Evolutionary conservation across 257 asterid species (phyloP).

Genomic region (Solanum ossicruentum): DNA sequence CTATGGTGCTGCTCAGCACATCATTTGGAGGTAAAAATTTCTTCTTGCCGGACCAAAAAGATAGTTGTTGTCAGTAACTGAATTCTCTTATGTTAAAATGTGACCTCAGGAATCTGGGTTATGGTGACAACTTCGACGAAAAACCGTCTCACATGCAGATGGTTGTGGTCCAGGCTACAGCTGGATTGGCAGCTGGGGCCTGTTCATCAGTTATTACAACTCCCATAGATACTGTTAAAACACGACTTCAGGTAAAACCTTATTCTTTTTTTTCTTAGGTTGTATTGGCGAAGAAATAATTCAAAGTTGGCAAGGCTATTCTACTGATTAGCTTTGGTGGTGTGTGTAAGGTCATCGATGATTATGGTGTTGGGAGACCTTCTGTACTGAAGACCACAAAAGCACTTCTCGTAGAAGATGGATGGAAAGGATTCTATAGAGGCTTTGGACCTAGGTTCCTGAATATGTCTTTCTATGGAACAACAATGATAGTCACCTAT

Average conservation of each 20-base stretch:
- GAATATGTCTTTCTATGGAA: constrained; percentile 85
- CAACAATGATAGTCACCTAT: constrained; percentile 87
- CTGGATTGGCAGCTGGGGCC: constrained; percentile 85
- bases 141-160: constrained; percentile 66
- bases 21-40: constrained; percentile 61
- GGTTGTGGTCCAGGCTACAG: constrained; percentile 75
- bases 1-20: constrained; percentile 77
- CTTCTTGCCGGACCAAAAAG: neutral
- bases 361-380: constrained; percentile 80
- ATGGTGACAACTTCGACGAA: constrained; percentile 35
- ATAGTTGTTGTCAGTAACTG: neutral
- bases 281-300: neutral
- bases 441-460: constrained; percentile 91
- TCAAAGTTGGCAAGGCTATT: neutral
- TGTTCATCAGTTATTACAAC: constrained; percentile 72
- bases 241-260: constrained; percentile 66
- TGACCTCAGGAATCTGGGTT: constrained; percentile 50
- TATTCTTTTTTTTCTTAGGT: neutral
- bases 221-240: constrained; percentile 80
- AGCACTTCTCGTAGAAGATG: constrained; percentile 68
- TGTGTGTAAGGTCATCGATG: constrained; percentile 58
- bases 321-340: neutral
- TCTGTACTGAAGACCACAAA: constrained; percentile 63
- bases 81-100: neutral
- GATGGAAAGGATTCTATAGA: constrained; percentile 86